A percentile compares a stretch with the other conserved stretches of the same genome.
These are phyloP conservation scores for Hymenoscyphus occultus DNA, from an alignment of 2,329 filamentous ascomycete genomes.

Conservation along the genomic window DNA sequence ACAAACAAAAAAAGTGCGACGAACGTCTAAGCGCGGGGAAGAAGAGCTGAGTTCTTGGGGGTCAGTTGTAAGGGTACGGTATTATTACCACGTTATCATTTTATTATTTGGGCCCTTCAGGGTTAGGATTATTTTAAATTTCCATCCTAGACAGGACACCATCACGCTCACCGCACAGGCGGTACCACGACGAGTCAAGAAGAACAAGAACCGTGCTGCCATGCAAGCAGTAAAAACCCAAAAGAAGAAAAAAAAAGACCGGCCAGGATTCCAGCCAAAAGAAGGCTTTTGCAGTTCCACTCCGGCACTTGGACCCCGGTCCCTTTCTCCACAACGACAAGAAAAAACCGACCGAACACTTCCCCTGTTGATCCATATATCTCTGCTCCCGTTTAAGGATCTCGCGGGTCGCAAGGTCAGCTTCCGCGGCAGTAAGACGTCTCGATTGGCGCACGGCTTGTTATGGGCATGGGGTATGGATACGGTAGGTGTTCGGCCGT, in stretches of 20 bases:
- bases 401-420: constrained; percentile 9
- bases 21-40: constrained; percentile 2
- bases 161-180: background rate
- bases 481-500: background rate
- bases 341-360: background rate
- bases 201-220: too few relatives aligned
- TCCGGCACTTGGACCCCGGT: background rate
- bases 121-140: background rate
- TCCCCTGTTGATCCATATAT: background rate
- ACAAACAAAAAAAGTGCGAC: background rate
- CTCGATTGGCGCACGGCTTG: constrained; percentile 11
- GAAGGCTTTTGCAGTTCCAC: background rate
- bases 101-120: background rate
- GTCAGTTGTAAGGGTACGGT: too few relatives aligned
- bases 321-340: background rate
- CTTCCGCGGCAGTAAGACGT: constrained; percentile 9
- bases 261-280: too few relatives aligned
- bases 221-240: too few relatives aligned
- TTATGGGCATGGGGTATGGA: background rate
- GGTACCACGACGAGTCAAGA: background rate
- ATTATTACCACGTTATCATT: background rate
- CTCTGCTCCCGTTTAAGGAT: background rate
- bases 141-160: too few relatives aligned
- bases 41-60: background rate
- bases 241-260: too few relatives aligned